Evolutionary conservation across 179 eudicot species (phyloP), one percentile per base, ranked within the genome.

Genomic region (Silene coronaria): DNA sequence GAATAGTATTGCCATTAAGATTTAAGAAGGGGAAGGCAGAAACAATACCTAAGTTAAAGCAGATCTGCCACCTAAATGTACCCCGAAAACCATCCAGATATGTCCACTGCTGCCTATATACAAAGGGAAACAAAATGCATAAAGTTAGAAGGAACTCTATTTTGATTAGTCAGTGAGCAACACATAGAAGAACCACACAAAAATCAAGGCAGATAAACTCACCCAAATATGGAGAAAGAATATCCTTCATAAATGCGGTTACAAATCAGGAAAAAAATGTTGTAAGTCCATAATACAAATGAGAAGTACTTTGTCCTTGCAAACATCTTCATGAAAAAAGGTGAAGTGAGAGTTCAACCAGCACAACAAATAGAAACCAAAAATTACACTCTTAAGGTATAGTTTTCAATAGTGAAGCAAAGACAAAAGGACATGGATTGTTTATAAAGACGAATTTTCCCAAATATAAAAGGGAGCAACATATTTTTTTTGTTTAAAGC

Each of bases 11-110:
- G 32, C 28, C 26, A 21, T 2, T 28, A 32, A 45, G 68, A 70
- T 14, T 2, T 28, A 32, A 45, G 68, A 70, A 57, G n/a, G 53
- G 53, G 70, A 64, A 72, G 60, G 76, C 64, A 64, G 53, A 75
- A 62, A 34, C 46, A 55, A 58, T 95, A 95, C 99, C 99, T 82
- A 95, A 95, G 79, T 95, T 95, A 82, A 95, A 95, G 89, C 99
- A 95, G 78, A 95, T 91, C 75, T 95, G 97, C 99, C 99, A 95
- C 81, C 99, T 88, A 81, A 92, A 95, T 80, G 97, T 82, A 58
- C 99, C 97, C 57, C 99, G 91, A 68, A 83, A 86, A 70, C 83
- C 80, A 83, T 95, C 99, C 83, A 95, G 71, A 73, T 80, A 89
- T 62, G 93, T 91, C 95, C 89, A 95, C 46, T 67, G 87, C 42